A percentile compares a stretch with the other conserved stretches of the same genome.
These are phyloP conservation scores for Fusarium circinatum DNA, from an alignment of 2,329 filamentous ascomycete genomes.

Conservation along the genomic window DNA sequence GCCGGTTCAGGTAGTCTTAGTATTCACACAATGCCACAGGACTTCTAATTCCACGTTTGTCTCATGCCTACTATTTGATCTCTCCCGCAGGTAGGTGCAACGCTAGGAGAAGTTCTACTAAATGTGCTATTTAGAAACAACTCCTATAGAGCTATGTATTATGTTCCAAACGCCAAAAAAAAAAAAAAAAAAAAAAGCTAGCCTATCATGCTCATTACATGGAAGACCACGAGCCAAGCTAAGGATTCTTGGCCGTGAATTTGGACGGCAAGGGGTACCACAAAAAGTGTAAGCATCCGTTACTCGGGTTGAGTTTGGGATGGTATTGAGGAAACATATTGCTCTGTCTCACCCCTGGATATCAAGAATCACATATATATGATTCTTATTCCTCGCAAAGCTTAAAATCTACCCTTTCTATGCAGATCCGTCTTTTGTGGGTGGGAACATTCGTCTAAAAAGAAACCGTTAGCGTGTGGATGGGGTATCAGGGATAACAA, in stretches of 20 bases:
- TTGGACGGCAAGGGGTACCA: background rate
- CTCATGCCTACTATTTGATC: background rate
- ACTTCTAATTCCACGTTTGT: background rate
- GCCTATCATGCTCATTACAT: background rate
- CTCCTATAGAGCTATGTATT: background rate
- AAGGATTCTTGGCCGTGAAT: background rate
- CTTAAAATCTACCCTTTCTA: conserved; percentile 15
- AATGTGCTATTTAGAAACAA: too few relatives aligned
- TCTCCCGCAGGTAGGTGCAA: background rate
- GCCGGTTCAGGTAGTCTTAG: background rate
- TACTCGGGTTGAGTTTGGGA: background rate
- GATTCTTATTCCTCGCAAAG: background rate
- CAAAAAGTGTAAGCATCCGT: too few relatives aligned
- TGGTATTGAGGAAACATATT: background rate
- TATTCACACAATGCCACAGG: background rate
- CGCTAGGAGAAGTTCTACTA: background rate
- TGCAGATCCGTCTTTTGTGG: background rate
- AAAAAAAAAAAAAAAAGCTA: background rate
- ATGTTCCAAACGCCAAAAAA: background rate
- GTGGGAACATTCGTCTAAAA: conserved; percentile 43
- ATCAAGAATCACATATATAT: background rate
- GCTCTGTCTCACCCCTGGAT: too few relatives aligned
- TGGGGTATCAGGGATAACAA: background rate
- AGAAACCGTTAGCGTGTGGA: background rate
- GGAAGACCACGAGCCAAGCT: background rate